These are phyloP conservation scores for Microcyclospora pomicola DNA, from an alignment of 2,329 filamentous ascomycete genomes.

Conservation along the genomic window DNA sequence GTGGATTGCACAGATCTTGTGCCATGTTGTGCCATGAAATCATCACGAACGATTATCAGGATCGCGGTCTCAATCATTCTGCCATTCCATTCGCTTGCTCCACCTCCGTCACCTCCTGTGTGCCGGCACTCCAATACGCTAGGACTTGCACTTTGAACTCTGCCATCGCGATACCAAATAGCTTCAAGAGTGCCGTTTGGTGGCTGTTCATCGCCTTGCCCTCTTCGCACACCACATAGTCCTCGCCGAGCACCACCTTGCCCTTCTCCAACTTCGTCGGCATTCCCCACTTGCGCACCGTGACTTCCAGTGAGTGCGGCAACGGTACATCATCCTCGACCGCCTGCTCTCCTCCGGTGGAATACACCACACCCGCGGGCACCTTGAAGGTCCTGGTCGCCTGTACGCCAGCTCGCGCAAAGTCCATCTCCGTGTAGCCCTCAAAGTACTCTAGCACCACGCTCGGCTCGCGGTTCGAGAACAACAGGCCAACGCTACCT, in stretches of 20 bases:
- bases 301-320: conserved; percentile 79
- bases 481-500: conserved; percentile 79
- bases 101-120: conserved; percentile 21
- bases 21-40: background rate
- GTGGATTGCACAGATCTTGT: background rate
- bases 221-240: conserved; percentile 68
- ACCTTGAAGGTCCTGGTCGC: conserved; percentile 66
- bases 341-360: conserved; percentile 62
- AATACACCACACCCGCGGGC: conserved; percentile 70
- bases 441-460: conserved; percentile 61
- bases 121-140: conserved; percentile 36
- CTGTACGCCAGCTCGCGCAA: conserved; percentile 70
- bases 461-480: conserved; percentile 62
- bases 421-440: conserved; percentile 64
- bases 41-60: background rate
- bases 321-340: conserved; percentile 72
- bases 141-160: conserved; percentile 76
- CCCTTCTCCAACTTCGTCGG: conserved; percentile 82
- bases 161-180: conserved; percentile 79
- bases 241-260: conserved; percentile 61
- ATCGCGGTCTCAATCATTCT: conserved; percentile 1
- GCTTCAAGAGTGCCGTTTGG: conserved; percentile 85
- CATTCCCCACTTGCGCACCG: conserved; percentile 75
- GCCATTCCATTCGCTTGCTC: conserved; percentile 7
- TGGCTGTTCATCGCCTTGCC: conserved; percentile 77